These are phyloP conservation scores for Aspergillus quadricinctus DNA, from an alignment of 2,329 filamentous ascomycete species.

Conservation along the genomic window DNA sequence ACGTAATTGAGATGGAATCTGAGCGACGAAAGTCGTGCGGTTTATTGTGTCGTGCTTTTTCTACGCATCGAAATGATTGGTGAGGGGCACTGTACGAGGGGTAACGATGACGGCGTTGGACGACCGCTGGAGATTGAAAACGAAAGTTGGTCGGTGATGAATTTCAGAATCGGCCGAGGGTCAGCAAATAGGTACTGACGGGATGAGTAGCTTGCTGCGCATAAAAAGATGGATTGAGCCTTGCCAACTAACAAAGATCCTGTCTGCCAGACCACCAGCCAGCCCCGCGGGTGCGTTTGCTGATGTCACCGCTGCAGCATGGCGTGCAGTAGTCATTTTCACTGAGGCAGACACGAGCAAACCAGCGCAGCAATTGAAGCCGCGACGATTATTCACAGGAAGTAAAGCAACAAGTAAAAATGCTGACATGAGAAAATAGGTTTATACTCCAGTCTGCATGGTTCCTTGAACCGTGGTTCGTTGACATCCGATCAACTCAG, in stretches of 20 bases:
- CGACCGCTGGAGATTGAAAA: background rate
- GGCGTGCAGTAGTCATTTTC: slow-evolving; percentile 46
- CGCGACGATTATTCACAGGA: no score
- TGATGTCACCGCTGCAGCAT: slow-evolving; percentile 40
- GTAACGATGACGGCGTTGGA: background rate
- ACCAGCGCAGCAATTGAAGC: background rate
- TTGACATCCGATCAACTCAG: background rate
- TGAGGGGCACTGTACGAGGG: background rate
- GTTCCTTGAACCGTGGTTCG: background rate
- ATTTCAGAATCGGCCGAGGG: background rate
- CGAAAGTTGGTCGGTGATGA: background rate
- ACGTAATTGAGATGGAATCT: background rate
- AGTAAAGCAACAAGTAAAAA: no score
- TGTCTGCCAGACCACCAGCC: no score
- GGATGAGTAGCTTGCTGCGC: background rate
- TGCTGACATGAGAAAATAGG: background rate
- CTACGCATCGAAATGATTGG: background rate
- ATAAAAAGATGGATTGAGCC: background rate
- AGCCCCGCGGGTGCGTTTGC: slow-evolving; percentile 24
- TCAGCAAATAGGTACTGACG: background rate
- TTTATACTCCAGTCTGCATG: background rate
- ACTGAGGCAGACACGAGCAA: background rate
- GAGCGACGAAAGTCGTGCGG: background rate
- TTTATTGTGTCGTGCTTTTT: background rate
- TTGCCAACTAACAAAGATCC: background rate